phyloP scores from a whole-genome alignment of 1,284 basidiomycete genomes.

The Microbotryum lychnidis-dioicae region DNA sequence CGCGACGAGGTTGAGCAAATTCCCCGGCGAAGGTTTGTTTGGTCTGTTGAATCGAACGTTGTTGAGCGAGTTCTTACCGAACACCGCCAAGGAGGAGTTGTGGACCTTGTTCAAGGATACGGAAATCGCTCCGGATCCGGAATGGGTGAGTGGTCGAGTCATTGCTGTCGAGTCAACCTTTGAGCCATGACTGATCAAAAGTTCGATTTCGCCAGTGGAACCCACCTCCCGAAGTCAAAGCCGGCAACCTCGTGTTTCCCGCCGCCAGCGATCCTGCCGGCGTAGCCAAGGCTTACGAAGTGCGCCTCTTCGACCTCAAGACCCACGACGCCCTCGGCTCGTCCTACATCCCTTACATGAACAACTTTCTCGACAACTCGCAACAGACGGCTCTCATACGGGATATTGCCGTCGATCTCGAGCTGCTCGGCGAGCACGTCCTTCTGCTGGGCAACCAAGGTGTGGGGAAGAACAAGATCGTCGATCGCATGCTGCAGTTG shows the following conservation, averaged over 20 bases:
- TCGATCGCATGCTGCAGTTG: constrained; percentile 39
- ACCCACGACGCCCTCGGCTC: constrained; percentile 36
- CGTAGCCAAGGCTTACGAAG: constrained; percentile 5
- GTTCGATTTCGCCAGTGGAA: constrained; percentile 35
- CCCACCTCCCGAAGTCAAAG: constrained; percentile 21
- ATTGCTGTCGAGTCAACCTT: too few relatives aligned
- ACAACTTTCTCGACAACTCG: constrained; percentile 35
- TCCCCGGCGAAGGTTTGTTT: constrained; percentile 34
- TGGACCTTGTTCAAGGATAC: constrained; percentile 33
- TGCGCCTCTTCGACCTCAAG: constrained; percentile 36
- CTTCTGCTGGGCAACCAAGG: constrained; percentile 42
- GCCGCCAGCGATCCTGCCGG: constrained; percentile 16
- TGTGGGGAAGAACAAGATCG: constrained; percentile 42
- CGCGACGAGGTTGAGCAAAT: constrained; percentile 35
- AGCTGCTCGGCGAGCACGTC: constrained; percentile 38
- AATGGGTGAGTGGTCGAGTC: constrained; percentile 26
- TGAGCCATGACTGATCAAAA: not conserved
- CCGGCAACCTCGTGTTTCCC: constrained; percentile 21
- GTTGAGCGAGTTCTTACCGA: constrained; percentile 40
- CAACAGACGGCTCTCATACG: constrained; percentile 38
- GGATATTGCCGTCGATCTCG: constrained; percentile 39
- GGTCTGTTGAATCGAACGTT: constrained; percentile 37
- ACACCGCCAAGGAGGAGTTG: constrained; percentile 37
- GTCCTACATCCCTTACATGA: constrained; percentile 37
- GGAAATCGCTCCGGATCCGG: constrained; percentile 31